These are phyloP conservation scores for Lachnellula arida DNA, from an alignment of 2,329 filamentous ascomycete genomes.

Conservation along the genomic window DNA sequence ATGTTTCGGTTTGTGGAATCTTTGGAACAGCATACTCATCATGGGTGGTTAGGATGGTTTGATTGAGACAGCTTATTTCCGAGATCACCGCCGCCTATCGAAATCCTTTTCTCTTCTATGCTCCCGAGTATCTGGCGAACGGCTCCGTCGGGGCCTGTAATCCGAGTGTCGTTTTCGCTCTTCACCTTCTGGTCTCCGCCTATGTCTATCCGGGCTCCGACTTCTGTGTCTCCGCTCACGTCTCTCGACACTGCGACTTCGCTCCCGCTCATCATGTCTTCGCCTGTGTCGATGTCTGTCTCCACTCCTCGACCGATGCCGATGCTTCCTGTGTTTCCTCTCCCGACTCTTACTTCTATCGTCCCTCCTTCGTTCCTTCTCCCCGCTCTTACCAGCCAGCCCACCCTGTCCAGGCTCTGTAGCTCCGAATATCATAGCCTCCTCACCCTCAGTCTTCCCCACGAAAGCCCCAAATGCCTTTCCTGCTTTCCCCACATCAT, in stretches of 20 bases:
- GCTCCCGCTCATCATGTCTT: slow-evolving; percentile 20
- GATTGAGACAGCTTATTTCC: neutral
- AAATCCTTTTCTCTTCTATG: slow-evolving; percentile 17
- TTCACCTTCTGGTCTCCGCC: slow-evolving; percentile 24
- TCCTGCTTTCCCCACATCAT: slow-evolving; percentile 23
- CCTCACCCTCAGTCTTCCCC: slow-evolving; percentile 22
- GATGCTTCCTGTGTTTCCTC: slow-evolving; percentile 28
- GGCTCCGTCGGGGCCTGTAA: slow-evolving; percentile 11
- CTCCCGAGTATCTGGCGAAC: slow-evolving; percentile 9
- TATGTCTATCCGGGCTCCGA: slow-evolving; percentile 29
- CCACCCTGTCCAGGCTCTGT: slow-evolving; percentile 19
- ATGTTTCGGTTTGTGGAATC: neutral
- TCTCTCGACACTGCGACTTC: slow-evolving; percentile 27
- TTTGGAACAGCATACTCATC: neutral
- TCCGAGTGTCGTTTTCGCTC: slow-evolving; percentile 14
- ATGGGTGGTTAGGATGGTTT: neutral
- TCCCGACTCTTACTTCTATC: slow-evolving; percentile 32
- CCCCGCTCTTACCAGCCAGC: slow-evolving; percentile 11
- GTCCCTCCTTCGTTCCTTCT: slow-evolving; percentile 12
- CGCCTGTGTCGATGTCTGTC: slow-evolving; percentile 22
- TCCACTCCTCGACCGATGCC: slow-evolving; percentile 28
- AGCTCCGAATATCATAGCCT: slow-evolving; percentile 6
- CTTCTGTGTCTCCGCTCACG: slow-evolving; percentile 23
- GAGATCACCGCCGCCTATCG: slow-evolving; percentile 1
- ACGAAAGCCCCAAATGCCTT: slow-evolving; percentile 31